Percentiles rank a stretch among this genome's conserved stretches.
phyloP scores from a whole-genome alignment of 352 stramenopile species.

The Globisporangium barbulae region DNA sequence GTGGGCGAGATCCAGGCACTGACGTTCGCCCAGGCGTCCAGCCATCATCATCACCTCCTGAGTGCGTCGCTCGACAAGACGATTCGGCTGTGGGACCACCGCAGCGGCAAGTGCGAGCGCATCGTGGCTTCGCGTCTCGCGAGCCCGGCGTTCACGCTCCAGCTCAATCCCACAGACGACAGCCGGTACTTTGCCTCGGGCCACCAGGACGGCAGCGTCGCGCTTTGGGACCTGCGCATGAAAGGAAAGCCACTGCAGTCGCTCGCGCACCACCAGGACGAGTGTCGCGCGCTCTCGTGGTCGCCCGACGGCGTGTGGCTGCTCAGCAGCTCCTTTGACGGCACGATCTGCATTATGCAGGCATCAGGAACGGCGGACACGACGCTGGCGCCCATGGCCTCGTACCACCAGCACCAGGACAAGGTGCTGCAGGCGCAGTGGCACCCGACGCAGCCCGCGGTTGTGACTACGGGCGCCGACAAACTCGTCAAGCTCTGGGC shows the following conservation, averaged over 20 bases:
- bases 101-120: slow-evolving; percentile 42
- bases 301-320: slow-evolving; percentile 57
- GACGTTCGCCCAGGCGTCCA: slow-evolving; percentile 18
- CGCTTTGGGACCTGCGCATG: slow-evolving; percentile 62
- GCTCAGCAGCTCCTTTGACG: slow-evolving; percentile 57
- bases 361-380: not conserved
- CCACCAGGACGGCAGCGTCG: slow-evolving; percentile 58
- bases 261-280: slow-evolving; percentile 37
- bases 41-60: slow-evolving; percentile 22
- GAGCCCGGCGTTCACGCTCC: slow-evolving; percentile 38
- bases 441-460: slow-evolving; percentile 50
- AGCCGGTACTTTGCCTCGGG: slow-evolving; percentile 37
- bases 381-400: slow-evolving; percentile 33
- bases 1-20: slow-evolving; percentile 63
- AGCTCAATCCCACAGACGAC: slow-evolving; percentile 35
- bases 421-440: slow-evolving; percentile 71
- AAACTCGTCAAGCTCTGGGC: slow-evolving; percentile 68
- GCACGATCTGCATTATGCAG: slow-evolving; percentile 44
- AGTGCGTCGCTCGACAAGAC: slow-evolving; percentile 57
- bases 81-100: slow-evolving; percentile 67
- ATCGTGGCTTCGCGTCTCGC: slow-evolving; percentile 32
- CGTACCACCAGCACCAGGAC: slow-evolving; percentile 55
- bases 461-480: slow-evolving; percentile 59
- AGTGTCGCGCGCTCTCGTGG: slow-evolving; percentile 65
- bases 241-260: slow-evolving; percentile 23